These are phyloP conservation scores for Ramaria rubella DNA, from an alignment of 768 basidiomycete species.

Conservation along the genomic window DNA sequence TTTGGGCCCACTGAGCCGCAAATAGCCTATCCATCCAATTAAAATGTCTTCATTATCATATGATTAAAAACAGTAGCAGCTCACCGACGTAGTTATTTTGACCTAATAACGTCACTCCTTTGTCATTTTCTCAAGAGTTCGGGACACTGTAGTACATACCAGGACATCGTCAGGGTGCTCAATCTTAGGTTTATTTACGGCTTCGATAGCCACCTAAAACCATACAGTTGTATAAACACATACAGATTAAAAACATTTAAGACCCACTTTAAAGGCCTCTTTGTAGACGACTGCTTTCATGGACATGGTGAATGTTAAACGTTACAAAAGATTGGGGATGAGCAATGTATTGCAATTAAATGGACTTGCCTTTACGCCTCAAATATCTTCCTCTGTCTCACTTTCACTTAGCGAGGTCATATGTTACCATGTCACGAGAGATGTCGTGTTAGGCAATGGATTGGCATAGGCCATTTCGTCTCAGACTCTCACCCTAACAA, in stretches of 20 bases:
- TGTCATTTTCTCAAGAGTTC: background rate
- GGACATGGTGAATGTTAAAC: constrained; percentile 29
- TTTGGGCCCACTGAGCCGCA: constrained; percentile 4
- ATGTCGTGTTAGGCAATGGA: too few species aligned
- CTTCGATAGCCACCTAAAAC: constrained; percentile 33
- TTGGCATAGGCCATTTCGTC: too few species aligned
- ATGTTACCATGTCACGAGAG: background rate
- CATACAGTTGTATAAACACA: background rate
- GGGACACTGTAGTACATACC: constrained; percentile 21
- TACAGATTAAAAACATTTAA: background rate
- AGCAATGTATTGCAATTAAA: background rate
- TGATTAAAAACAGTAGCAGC: background rate
- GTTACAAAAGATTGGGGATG: background rate
- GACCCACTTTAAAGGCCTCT: constrained; percentile 32
- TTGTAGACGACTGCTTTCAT: constrained; percentile 46
- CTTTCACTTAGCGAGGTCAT: background rate
- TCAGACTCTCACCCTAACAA: too few species aligned
- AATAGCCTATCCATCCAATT: constrained; percentile 1
- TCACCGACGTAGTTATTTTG: constrained; percentile 11
- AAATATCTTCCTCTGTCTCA: background rate
- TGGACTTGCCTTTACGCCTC: background rate
- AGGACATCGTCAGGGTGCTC: constrained; percentile 48
- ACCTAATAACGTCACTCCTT: background rate
- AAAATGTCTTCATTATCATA: background rate
- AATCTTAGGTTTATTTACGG: constrained; percentile 42